Conservation (phyloP, 768 basidiomycete genomes). For the Pholiota microspora region DNA sequence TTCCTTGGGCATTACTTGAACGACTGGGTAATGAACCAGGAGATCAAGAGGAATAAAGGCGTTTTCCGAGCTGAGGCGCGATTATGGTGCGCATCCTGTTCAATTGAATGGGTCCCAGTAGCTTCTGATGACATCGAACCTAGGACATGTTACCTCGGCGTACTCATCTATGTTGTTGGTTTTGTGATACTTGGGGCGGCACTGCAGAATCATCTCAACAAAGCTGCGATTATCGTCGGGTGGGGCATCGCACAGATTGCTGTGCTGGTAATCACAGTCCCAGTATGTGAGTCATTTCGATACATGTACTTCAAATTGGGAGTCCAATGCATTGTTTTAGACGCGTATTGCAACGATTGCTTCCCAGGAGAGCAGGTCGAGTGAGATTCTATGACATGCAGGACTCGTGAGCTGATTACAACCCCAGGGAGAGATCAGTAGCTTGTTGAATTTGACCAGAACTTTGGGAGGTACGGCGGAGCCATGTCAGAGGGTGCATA, state of each 20-base stretch:
- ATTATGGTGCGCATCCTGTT: slow-evolving; percentile 41
- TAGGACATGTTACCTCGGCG: slow-evolving; percentile 62
- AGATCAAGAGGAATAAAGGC: slow-evolving; percentile 47
- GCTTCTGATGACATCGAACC: too few relatives aligned
- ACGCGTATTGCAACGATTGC: slow-evolving; percentile 21
- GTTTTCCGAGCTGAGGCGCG: slow-evolving; percentile 60
- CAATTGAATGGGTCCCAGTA: too few relatives aligned
- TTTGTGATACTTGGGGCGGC: slow-evolving; percentile 56
- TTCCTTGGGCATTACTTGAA: slow-evolving; percentile 50
- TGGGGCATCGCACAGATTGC: slow-evolving; percentile 63
- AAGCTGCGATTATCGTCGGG: slow-evolving; percentile 58
- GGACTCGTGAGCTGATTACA: neutral
- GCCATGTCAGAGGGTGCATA: neutral
- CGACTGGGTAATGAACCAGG: slow-evolving; percentile 48
- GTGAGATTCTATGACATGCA: too few relatives aligned
- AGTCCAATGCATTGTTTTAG: slow-evolving; percentile 22
- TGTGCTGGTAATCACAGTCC: slow-evolving; percentile 59
- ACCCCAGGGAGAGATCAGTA: slow-evolving; percentile 57
- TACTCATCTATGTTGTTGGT: slow-evolving; percentile 57
- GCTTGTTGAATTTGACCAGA: slow-evolving; percentile 57
- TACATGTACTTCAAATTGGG: slow-evolving; percentile 25
- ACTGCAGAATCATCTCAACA: slow-evolving; percentile 48
- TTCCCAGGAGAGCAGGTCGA: slow-evolving; percentile 19
- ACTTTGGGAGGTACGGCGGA: slow-evolving; percentile 41
- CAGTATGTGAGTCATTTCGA: slow-evolving; percentile 38